Conservation (phyloP, 352 stramenopile species). For the Thalassiosira hispida region DNA sequence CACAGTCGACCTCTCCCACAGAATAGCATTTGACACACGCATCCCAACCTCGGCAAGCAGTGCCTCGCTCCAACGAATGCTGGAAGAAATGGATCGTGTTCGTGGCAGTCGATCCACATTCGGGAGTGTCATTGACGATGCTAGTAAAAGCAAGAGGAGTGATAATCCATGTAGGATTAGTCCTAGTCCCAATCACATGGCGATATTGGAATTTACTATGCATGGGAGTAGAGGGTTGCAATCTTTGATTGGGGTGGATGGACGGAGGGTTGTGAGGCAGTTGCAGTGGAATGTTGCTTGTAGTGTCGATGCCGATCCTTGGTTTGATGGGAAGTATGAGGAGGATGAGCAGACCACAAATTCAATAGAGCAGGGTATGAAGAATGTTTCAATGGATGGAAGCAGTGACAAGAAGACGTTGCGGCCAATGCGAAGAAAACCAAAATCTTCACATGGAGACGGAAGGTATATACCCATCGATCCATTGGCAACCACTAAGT, state of each 20-base stretch:
- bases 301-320: conserved; percentile 65
- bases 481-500: conserved; percentile 35
- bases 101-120: conserved; percentile 12
- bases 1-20: conserved; percentile 51
- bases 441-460: conserved; percentile 17
- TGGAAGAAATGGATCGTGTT: conserved; percentile 55
- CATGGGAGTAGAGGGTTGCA: conserved; percentile 11
- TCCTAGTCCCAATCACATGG: conserved; percentile 43
- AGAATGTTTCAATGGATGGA: conserved; percentile 1
- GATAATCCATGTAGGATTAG: conserved; percentile 57
- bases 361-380: not conserved
- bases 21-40: conserved; percentile 60
- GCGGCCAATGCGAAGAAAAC: not conserved
- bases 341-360: conserved; percentile 22
- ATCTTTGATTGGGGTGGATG: not conserved
- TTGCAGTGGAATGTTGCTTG: conserved; percentile 63
- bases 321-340: conserved; percentile 51
- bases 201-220: conserved; percentile 46
- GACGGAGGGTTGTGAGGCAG: conserved; percentile 26
- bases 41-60: not conserved
- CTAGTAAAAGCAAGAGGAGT: not conserved
- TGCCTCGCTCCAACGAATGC: conserved; percentile 3
- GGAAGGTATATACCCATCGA: conserved; percentile 72
- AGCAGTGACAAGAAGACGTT: not conserved
- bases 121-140: not conserved